Base-by-base conservation (phyloP, 768 basidiomycete species). In the Cubamyces sp. region DNA sequence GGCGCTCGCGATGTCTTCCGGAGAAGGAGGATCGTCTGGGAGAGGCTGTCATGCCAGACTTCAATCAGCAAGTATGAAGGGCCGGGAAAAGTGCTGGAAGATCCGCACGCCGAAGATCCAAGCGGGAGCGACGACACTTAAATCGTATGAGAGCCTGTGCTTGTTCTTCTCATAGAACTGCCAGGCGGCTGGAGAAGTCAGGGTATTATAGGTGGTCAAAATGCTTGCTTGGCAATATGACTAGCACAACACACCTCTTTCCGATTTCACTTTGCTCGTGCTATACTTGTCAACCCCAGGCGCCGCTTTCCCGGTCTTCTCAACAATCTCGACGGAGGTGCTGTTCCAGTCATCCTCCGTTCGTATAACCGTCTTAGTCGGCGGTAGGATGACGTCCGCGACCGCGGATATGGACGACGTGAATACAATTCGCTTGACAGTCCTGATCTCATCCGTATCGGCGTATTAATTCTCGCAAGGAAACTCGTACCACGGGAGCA, bases 301-400 rank as follows among this genome's bases (percentile, higher is more conserved):
- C 4, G 34, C 34, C 34, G 34, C 34, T 9, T 34, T 34, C 34
- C 34, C 34, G 1, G 9, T 34, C 34, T 34, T 34, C 34, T 34
- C 34, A 1, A 34, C 34, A 11, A 34, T 5, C 34, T 75, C 69
- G 14, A 83, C 68, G 2, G 82, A 74, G 54, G 73, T 73, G 15
- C 82, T 70, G 65, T 88, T 87, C 91, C 89, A 91, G 69, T 91
- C 79, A 14, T 67, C 65, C 68, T 88, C 85, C 21, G 73, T 76
- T 64, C 79, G 82, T 2, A 74, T 73, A 5, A 34, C 34, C 11
- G 34, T 34, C 18, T 53, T 45, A 21, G 62, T 55, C 0, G 71
- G 66, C 0, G 66, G 68, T 1, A 75, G 70, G 0, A 66, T 64
- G 23, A 16, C 66, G 0, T 71, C 60, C 16, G 49, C 49, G 30